Evolutionary conservation across 768 basidiomycete genomes (phyloP), one percentile per base, ranked within the genome.

Genomic region (Leccinum boreale): DNA sequence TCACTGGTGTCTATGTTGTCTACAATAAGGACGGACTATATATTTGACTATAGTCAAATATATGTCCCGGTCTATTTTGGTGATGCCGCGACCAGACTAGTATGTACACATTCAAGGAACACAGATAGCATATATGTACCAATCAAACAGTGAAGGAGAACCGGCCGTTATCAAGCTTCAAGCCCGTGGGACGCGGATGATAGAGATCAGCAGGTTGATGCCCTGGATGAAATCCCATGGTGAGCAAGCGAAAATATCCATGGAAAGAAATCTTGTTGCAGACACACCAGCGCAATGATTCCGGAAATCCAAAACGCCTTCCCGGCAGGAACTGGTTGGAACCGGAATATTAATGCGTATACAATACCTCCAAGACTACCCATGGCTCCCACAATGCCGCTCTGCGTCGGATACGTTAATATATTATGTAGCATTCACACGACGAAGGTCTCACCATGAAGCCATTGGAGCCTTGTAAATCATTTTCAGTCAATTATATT

Each of bases 251-350:
- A 21, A 42, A 0, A 23, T 14, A 5, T 7, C 33, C 15, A 52
- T 8, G 15, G 35, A 26, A 21, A 17, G 7, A 11, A 24, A 8
- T 10, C 0, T 44, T 44, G 42, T 44, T 21, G 8, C 17, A 17
- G 26, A 53, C 69, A 11, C 10, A 71, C 76, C 53, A 79, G 60
- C 17, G 73, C 73, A 21, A 83, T 67, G 5, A 73, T 57, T 4
- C 82, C 82, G 49, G 73, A 72, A 39, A 81, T 77, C 78, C 79
- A 78, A 56, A 80, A 80, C 0, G 78, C 73, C 45, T 75, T 77
- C 10, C 80, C 79, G 9, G 65, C 51, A 5, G 75, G 69, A 19
- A 67, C 58, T 1, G 74, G 64, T 45, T 77, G 77, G 66, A 79
- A 80, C 14, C 82, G 73, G 55, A 79, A 82, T 19, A 84, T 64